Evolutionary conservation across 148 eudicot species (phyloP), one percentile per base, ranked within the genome.

Genomic region (Heliosperma pusillum): DNA sequence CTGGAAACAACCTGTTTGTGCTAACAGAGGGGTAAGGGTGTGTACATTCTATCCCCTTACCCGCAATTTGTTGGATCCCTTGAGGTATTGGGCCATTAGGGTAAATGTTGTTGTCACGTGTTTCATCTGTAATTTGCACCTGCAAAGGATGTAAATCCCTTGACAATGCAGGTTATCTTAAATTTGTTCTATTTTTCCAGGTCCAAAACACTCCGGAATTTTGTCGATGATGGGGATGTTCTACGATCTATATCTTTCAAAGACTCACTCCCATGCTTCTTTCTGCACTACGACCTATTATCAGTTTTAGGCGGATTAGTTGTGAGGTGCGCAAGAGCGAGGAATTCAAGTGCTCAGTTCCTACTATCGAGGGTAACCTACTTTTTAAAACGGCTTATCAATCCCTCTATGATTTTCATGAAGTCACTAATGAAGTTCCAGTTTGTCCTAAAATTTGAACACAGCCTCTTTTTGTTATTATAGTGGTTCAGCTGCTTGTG

Each of bases 301-400:
- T 62, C 13, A 1, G 21, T 59, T 0, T 16, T 69, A 10, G 74
- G 65, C 20, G 79, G 79, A 42, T 36, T 69, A 7, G 11, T 69
- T 69, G 26, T 17, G 29, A 76, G 73, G 47, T 70, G 73, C 69
- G 56, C 79, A 17, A 57, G 22, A 69, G 74, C 73, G 58, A 74
- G 79, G 24, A 69, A 76, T 19, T 1, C 11, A n/a, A 24, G 62
- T 40, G 79, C 79, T 45, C 68, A 59, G 21, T 21, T 69, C 2
- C 44, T 59, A 30, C 68, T 69, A 16, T 57, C 74, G 24, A 69
- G 42, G 71, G 79, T 76, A 69, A 75, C 10, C 63, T 30, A 53
- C 69, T 62, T 74, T n/a, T 19, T 30, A 2, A 8, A 21, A 3
- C 7, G 42, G 42, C 9, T 36, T 36, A 7, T 11, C 12, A 50